Conservation (phyloP, 192 early-diverging fungal genomes). For the Entomortierella lignicola region DNA sequence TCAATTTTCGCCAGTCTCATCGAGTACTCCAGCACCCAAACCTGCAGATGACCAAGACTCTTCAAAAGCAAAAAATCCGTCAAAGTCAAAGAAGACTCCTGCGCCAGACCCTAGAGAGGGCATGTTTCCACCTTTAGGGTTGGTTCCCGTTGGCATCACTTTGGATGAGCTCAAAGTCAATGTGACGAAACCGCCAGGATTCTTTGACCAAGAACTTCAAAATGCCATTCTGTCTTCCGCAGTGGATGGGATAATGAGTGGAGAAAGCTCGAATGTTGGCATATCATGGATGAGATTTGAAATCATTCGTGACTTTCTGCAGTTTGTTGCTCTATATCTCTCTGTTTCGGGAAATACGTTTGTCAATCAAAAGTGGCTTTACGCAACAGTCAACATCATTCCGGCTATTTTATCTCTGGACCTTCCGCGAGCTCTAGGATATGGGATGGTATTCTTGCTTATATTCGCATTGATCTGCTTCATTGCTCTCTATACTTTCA, state of each 20-base stretch:
- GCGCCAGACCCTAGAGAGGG: constrained; percentile 26
- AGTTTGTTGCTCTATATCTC: constrained; percentile 48
- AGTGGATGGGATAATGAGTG: constrained; percentile 53
- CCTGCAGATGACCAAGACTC: neutral
- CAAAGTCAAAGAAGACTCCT: constrained; percentile 21
- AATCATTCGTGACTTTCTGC: constrained; percentile 57
- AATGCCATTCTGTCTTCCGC: constrained; percentile 45
- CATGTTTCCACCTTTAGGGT: constrained; percentile 54
- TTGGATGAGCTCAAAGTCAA: constrained; percentile 53
- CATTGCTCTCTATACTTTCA: constrained; percentile 50
- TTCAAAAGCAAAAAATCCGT: neutral
- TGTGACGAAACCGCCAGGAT: constrained; percentile 37
- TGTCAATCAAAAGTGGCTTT: constrained; percentile 40
- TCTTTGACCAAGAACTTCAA: constrained; percentile 50
- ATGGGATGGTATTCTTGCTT: constrained; percentile 52
- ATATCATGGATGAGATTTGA: constrained; percentile 50
- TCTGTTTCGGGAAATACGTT: constrained; percentile 45
- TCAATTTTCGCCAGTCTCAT: constrained; percentile 18
- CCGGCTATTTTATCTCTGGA: constrained; percentile 52
- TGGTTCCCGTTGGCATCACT: constrained; percentile 29
- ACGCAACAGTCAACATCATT: constrained; percentile 40
- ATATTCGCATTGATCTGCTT: constrained; percentile 40
- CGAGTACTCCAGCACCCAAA: neutral
- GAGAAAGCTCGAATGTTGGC: constrained; percentile 38
- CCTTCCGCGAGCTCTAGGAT: constrained; percentile 45